Conservation (phyloP, 179 eudicot genomes). For the Silene coronaria region DNA sequence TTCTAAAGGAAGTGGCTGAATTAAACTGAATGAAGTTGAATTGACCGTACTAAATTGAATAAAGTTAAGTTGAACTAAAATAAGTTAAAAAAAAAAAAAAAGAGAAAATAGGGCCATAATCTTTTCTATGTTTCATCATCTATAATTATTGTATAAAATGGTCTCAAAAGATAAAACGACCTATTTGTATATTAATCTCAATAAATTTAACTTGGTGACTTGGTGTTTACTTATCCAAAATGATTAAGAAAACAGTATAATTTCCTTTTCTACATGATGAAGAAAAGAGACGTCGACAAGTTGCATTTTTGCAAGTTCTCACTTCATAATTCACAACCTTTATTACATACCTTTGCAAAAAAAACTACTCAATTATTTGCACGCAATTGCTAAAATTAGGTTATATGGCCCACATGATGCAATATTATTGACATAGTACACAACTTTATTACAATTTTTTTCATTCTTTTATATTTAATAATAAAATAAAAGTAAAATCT, state of each 20-base stretch:
- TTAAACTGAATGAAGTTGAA: no score
- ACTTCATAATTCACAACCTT: not conserved
- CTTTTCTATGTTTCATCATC: no score
- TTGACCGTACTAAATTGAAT: no score
- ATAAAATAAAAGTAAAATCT: not conserved
- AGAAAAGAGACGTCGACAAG: not conserved
- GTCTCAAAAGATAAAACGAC: no score
- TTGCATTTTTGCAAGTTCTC: not conserved
- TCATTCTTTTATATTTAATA: no score
- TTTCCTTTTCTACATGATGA: not conserved
- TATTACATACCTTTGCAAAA: not conserved
- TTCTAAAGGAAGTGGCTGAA: no score
- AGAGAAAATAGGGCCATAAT: no score
- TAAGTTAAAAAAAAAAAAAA: no score
- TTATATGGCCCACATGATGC: not conserved
- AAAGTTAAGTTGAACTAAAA: no score
- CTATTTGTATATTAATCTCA: no score
- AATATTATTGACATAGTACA: not conserved
- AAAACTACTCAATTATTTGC: not conserved
- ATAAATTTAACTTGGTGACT: not conserved
- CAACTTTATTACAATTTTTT: no score
- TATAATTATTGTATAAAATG: no score
- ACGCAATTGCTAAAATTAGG: conserved; percentile 9
- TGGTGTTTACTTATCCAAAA: not conserved
- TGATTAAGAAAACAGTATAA: not conserved